Base-by-base conservation (phyloP, 257 asterid species). In the Penstemon barbatus region DNA sequence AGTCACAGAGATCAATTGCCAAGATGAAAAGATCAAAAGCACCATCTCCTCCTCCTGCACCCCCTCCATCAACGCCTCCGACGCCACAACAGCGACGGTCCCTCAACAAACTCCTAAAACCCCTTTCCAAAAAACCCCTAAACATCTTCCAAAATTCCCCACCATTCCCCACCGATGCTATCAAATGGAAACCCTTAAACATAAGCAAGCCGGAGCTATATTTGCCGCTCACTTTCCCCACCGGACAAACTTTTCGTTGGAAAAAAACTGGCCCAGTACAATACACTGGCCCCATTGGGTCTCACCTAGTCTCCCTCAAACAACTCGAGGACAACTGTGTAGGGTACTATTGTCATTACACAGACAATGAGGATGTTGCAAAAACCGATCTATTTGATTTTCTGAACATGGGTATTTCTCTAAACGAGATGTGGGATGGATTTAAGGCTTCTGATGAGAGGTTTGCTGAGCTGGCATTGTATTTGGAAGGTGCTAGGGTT, bases 231-330 rank as follows among this genome's bases (percentile, higher is more conserved):
- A 93, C 96, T 18, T 88, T 93, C 74, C 99, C 99, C 63, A 93
- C 99, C 6, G 99, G 99, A 48, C 99, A 90, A 75, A 90, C 96
- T 3, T 93, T 93, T 88, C 83, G 95, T 73, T 93, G 96, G 96
- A 93, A 76, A 78, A 79, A 83, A 59, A 90, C 99, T 13, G 95
- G 89, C 45, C 83, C 89, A 5, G 66, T 72, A 18, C 96, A 88
- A 62, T 93, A 72, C 79, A 90, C 97, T 4, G 96, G 99, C 11
- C 79, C 88, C 9, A 65, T 93, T 8, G 93, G 96, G 65, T 74
- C 87, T 60, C 85, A 93, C 80, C 80, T 93, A 72, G 77, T 90
- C 67, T 90, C 96, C 72, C 84, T 90, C 57, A 88, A 85, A 62
- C 97, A 93, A 53, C 86, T 86, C 41, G 85, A 81, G 19, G 81